A percentile compares a stretch with the other conserved stretches of the same genome.
Conservation (phyloP, 1,284 basidiomycete genomes). For the Ustilago bromivora region DNA sequence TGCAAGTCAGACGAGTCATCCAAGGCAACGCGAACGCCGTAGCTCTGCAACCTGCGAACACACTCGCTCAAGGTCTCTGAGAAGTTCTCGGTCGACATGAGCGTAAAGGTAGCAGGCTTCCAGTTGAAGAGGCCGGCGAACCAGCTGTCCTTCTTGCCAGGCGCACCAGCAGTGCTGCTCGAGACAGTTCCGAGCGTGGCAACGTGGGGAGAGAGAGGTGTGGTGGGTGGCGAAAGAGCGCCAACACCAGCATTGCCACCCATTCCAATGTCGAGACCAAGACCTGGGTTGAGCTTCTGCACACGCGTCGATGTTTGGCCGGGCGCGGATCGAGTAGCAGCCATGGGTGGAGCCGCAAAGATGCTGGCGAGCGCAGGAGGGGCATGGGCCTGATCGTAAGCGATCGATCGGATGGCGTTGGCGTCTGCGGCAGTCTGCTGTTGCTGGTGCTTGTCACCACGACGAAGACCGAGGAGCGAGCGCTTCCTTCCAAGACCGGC, state of each 20-base stretch:
- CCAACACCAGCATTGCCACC: slow-evolving; percentile 8
- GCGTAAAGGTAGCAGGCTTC: slow-evolving; percentile 77
- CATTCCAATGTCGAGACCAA: slow-evolving; percentile 54
- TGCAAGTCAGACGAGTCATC: slow-evolving; percentile 72
- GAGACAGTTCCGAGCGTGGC: slow-evolving; percentile 22
- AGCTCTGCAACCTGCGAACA: slow-evolving; percentile 76
- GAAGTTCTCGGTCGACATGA: slow-evolving; percentile 72
- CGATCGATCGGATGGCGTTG: slow-evolving; percentile 42
- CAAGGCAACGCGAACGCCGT: slow-evolving; percentile 78
- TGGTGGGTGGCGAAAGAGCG: slow-evolving; percentile 32
- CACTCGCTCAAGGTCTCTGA: slow-evolving; percentile 77
- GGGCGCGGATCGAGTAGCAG: slow-evolving; percentile 14
- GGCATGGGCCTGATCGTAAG: slow-evolving; percentile 45
- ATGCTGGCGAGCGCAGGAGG: slow-evolving; percentile 34
- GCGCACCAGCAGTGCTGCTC: slow-evolving; percentile 15
- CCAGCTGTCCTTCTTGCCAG: slow-evolving; percentile 80
- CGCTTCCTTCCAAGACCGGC: slow-evolving; percentile 43
- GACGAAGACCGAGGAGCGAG: slow-evolving; percentile 43
- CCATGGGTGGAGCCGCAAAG: slow-evolving; percentile 21
- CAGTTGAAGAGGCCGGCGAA: slow-evolving; percentile 88
- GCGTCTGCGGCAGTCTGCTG: slow-evolving; percentile 27
- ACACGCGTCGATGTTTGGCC: slow-evolving; percentile 30
- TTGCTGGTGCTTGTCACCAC: slow-evolving; percentile 34
- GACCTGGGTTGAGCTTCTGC: slow-evolving; percentile 59
- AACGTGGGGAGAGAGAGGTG: slow-evolving; percentile 20